Conservation (phyloP, 768 basidiomycete genomes). For the Boletus reticulatus region DNA sequence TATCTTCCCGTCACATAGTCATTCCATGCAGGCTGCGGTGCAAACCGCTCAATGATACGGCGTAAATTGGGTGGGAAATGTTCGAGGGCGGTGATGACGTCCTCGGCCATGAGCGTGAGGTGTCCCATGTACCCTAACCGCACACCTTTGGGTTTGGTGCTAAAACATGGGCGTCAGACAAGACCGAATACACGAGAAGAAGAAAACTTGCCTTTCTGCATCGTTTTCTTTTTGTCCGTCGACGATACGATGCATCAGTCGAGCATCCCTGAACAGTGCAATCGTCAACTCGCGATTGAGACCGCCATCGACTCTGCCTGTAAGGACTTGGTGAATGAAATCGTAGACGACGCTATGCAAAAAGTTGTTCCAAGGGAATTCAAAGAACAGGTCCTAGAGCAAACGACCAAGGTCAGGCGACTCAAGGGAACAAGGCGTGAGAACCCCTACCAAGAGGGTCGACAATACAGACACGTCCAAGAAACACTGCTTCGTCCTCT, state of each 20-base stretch:
- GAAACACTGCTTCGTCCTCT: constrained; percentile 76
- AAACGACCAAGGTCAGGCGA: neutral
- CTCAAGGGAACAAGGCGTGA: neutral
- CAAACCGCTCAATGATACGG: constrained; percentile 57
- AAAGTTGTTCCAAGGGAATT: constrained; percentile 97
- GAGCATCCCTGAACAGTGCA: constrained; percentile 83
- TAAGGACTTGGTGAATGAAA: constrained; percentile 91
- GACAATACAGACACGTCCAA: constrained; percentile 70
- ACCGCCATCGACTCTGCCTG: constrained; percentile 79
- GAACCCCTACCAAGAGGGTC: constrained; percentile 67
- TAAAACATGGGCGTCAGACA: constrained; percentile 24
- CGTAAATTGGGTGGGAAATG: constrained; percentile 82
- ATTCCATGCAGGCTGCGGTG: constrained; percentile 83
- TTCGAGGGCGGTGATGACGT: constrained; percentile 85
- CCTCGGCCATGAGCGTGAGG: constrained; percentile 91
- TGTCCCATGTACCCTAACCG: constrained; percentile 97
- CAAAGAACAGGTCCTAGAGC: constrained; percentile 86
- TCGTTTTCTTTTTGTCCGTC: constrained; percentile 84
- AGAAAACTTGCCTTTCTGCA: constrained; percentile 54
- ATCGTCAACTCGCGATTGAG: constrained; percentile 83
- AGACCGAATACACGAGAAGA: neutral
- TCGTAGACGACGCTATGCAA: constrained; percentile 96
- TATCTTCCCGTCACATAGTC: constrained; percentile 85
- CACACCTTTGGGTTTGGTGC: constrained; percentile 70
- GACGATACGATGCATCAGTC: constrained; percentile 80